Evolutionary conservation across 768 basidiomycete genomes (phyloP).

Genomic region (Amanita rimosa): DNA sequence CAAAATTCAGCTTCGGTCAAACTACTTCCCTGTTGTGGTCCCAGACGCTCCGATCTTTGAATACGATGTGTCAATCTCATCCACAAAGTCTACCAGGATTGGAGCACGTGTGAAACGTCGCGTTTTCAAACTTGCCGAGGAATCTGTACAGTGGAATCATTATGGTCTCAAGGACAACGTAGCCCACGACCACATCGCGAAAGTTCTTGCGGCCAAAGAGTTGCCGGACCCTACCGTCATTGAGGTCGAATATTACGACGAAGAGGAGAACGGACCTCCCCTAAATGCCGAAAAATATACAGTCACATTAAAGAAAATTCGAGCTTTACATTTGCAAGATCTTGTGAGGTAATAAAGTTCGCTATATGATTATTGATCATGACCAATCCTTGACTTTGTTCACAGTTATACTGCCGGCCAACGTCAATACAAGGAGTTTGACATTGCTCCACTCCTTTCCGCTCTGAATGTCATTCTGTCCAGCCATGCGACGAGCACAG

Average conservation of each 20-base stretch:
- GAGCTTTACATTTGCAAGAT: constrained; percentile 40
- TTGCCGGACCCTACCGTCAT: constrained; percentile 36
- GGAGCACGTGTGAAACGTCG: constrained; percentile 39
- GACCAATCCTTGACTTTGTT: not conserved
- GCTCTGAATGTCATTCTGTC: constrained; percentile 57
- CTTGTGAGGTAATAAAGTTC: constrained; percentile 23
- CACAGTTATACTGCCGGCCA: constrained; percentile 42
- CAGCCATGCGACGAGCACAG: constrained; percentile 37
- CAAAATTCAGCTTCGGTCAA: constrained; percentile 43
- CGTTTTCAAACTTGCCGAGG: constrained; percentile 54
- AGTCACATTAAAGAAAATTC: constrained; percentile 28
- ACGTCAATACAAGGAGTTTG: constrained; percentile 40
- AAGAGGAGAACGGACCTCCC: constrained; percentile 38
- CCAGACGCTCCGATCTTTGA: constrained; percentile 42
- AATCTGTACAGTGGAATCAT: constrained; percentile 32
- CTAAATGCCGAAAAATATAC: constrained; percentile 33
- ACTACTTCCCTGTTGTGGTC: constrained; percentile 54
- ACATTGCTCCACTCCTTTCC: constrained; percentile 46
- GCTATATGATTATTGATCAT: too few relatives aligned
- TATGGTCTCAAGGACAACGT: constrained; percentile 37
- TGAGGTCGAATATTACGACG: constrained; percentile 34
- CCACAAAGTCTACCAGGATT: constrained; percentile 36
- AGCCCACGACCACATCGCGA: constrained; percentile 46
- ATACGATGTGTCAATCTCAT: constrained; percentile 48
- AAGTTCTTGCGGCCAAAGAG: constrained; percentile 34